Evolutionary conservation across 371 early-diverging fungal species (phyloP).

Genomic region (Mortierella sp.): DNA sequence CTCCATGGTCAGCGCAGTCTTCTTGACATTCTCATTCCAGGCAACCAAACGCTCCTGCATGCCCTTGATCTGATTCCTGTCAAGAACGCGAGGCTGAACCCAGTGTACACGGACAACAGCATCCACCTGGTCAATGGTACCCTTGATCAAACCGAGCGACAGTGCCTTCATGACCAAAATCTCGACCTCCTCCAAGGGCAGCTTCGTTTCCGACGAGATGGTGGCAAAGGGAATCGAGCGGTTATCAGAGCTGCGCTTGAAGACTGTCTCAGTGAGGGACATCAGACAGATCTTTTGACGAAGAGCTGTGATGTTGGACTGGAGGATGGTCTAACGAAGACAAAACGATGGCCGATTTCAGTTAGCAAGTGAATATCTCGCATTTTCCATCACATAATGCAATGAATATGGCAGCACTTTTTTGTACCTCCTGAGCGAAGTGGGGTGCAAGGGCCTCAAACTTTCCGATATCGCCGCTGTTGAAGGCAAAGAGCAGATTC

Average conservation of each 20-base stretch:
- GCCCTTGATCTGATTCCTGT: constrained; percentile 86
- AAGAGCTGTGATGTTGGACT: constrained; percentile 77
- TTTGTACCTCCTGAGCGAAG: constrained; percentile 77
- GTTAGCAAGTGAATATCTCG: too few species aligned
- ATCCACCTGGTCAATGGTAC: constrained; percentile 96
- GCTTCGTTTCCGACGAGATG: constrained; percentile 89
- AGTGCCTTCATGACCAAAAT: constrained; percentile 97
- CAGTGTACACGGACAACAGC: constrained; percentile 87
- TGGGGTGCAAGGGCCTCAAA: constrained; percentile 85
- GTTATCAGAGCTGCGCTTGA: constrained; percentile 85
- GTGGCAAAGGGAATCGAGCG: constrained; percentile 85
- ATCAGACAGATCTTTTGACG: constrained; percentile 96
- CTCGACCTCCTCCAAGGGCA: constrained; percentile 92
- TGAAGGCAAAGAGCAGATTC: constrained; percentile 90
- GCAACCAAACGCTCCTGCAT: constrained; percentile 71
- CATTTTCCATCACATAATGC: too few species aligned
- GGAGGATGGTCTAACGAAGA: constrained; percentile 64
- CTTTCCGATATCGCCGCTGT: constrained; percentile 92
- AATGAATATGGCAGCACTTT: too few species aligned
- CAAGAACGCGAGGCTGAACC: constrained; percentile 98
- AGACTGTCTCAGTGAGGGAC: constrained; percentile 95
- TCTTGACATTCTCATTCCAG: constrained; percentile 68
- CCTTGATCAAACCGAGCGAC: constrained; percentile 90
- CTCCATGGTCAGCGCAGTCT: constrained; percentile 68
- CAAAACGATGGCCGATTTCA: not conserved